Evolutionary conservation across 176 grass and related monocot species (phyloP), one percentile per base, ranked within the genome.

Genomic region (Musa beccarii): DNA sequence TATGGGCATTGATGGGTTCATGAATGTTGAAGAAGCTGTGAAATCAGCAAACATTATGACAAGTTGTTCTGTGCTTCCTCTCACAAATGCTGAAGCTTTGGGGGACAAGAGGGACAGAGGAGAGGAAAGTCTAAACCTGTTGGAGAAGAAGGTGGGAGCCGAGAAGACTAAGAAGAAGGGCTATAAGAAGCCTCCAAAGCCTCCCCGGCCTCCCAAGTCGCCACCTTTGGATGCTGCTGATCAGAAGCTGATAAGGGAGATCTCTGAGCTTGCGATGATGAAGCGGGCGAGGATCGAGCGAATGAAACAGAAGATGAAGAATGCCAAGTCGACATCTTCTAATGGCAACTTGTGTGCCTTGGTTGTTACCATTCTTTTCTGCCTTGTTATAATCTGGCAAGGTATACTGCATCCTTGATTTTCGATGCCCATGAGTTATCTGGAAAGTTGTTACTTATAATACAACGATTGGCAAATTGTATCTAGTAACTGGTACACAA

Each of bases 261-360:
- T 95, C 25, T 89, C 83, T 52, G 96, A 99, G 57, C 84, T 95
- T 50, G 90, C 96, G 8, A 75, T 89, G 79, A 65, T 87, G 26
- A 99, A 99, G 78, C 81, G 82, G 71, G 96, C 96, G 29, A 86
- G 96, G 83, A 89, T 94, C 52, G 96, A 99, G 84, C 81, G 96
- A 22, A 99, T 99, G 96, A 99, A 95, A 78, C 94, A 88, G 68
- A 95, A 88, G 86, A 89, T 88, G 84, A 99, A 99, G 81, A 94
- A 92, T 72, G 74, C 85, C 43, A 99, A 88, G 23, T 84, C 89
- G 34, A 77, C 75, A 53, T 76, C 91, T 2, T 85, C 82, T 3
- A 85, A 51, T 29, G 43, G 84, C 72, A 92, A 88, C 66, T 84
- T 83, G 25, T 89, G 81, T 67, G 84, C 95, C 8, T 75, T 99